Percentiles rank a stretch among this genome's conserved stretches.
These are phyloP conservation scores for Vanrija pseudolonga DNA, from an alignment of 1,284 basidiomycete genomes.

Conservation along the genomic window DNA sequence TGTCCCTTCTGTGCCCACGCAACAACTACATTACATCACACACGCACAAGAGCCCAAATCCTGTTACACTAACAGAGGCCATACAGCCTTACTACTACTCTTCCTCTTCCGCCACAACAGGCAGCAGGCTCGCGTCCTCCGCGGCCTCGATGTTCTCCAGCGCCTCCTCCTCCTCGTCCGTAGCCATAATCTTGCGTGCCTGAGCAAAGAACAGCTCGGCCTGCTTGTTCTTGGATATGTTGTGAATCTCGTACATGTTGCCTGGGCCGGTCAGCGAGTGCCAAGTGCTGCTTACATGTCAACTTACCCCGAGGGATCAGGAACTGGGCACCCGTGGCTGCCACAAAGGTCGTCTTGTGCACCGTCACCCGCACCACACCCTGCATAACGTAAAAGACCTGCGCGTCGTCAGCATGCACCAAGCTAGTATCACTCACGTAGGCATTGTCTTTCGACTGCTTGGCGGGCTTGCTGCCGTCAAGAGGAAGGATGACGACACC, in stretches of 20 bases:
- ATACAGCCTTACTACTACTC: conserved; percentile 3
- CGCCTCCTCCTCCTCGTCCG: conserved; percentile 43
- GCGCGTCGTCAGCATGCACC: conserved; percentile 4
- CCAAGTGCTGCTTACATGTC: too few species aligned
- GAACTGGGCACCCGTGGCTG: conserved; percentile 81
- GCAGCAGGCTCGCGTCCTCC: background rate
- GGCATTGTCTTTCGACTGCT: conserved; percentile 87
- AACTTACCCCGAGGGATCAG: conserved; percentile 80
- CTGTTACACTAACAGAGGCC: conserved; percentile 7
- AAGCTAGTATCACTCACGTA: conserved; percentile 65
- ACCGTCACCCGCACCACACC: conserved; percentile 83
- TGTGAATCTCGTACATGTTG: conserved; percentile 85
- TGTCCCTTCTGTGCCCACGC: too few species aligned
- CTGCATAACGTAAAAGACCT: conserved; percentile 84
- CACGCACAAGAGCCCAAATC: background rate
- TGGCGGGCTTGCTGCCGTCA: conserved; percentile 73
- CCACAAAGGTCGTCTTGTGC: conserved; percentile 69
- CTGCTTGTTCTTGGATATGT: conserved; percentile 68
- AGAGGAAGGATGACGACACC: conserved; percentile 81
- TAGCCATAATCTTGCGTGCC: conserved; percentile 65
- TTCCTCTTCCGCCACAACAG: background rate
- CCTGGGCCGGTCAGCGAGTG: conserved; percentile 52
- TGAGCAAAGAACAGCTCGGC: conserved; percentile 90
- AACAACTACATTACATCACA: too few species aligned
- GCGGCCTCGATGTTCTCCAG: background rate